Base-by-base conservation (phyloP, 2,329 filamentous ascomycete genomes). In the Fusarium pseudoanthophilum region DNA sequence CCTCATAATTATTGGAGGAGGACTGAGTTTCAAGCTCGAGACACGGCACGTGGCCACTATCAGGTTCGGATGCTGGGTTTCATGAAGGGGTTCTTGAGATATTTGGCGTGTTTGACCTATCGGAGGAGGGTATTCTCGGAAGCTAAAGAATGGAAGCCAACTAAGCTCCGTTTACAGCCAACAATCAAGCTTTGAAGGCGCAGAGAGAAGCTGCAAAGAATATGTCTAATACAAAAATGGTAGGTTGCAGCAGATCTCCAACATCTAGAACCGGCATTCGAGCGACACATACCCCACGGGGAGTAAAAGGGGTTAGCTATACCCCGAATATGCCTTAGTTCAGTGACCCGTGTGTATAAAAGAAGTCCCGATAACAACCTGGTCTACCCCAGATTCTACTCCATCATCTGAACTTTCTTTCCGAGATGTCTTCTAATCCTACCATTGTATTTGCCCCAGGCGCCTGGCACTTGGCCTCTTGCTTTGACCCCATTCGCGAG, bases 381-480 rank as follows among this genome's bases (percentile, higher is more conserved):
- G 43, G 42, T 30, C 30, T 51, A 58, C 55, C 55, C 40, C 55
- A 58, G 55, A 58, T 36, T 58, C 55, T 57, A 10, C 37, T 59
- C 14, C 42, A 28, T 30, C 18, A 51, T 37, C 32, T 42, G 20
- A 55, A 34, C 14, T 7, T 21, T 64, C 18, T 28, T n/a, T 16
- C 11, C 24, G 13, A 37, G 20, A 37, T 56, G 16, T 60, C 32
- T 45, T 26, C 61, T 15, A 67, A 75, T 4, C 71, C 73, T 20
- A 73, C 49, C 28, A 76, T 85, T 24, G 75, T 85, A 21, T 80
- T 85, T 55, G 79, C 80, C 16, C 81, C 82, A 0, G 84, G 84
- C 20, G 83, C 82, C 20, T 85, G 83, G 82, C 76, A 83, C 57
- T 71, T 69, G 2, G 78, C 82, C 6, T 60, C 65, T 32, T 72